A percentile compares a stretch with the other conserved stretches of the same genome.
Conservation (phyloP, 1,284 basidiomycete genomes). For the Ceratobasidium sp. region DNA sequence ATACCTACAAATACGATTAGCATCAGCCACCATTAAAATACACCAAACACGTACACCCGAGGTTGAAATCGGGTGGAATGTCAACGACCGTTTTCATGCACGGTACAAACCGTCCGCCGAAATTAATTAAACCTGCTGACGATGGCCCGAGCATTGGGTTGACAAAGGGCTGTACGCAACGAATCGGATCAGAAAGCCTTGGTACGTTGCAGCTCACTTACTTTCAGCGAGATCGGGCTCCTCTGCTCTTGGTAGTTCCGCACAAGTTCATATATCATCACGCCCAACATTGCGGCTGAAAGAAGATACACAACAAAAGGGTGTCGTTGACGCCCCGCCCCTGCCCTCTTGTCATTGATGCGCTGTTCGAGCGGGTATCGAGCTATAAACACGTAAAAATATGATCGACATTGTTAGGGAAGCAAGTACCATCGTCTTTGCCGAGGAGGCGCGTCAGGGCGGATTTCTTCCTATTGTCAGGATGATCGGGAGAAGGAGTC, state of each 20-base stretch:
- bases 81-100: conserved; percentile 83
- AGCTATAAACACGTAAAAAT: conserved; percentile 46
- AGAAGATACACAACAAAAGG: conserved; percentile 80
- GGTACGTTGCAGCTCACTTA: conserved; percentile 52
- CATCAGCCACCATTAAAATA: not conserved
- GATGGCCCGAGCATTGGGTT: conserved; percentile 96
- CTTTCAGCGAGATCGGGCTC: conserved; percentile 84
- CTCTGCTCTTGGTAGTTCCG: conserved; percentile 80
- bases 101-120: conserved; percentile 88
- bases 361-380: conserved; percentile 80
- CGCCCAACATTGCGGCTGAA: conserved; percentile 74
- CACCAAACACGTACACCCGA: conserved; percentile 70
- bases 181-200: not conserved
- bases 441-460: conserved; percentile 26
- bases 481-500: conserved; percentile 47
- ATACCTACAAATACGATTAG: conserved; percentile 63
- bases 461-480: conserved; percentile 48
- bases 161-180: conserved; percentile 70
- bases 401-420: conserved; percentile 45
- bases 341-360: conserved; percentile 84
- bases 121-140: conserved; percentile 83
- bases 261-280: conserved; percentile 82
- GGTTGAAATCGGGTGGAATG: conserved; percentile 69
- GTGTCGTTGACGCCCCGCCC: conserved; percentile 83
- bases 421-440: conserved; percentile 28